Evolutionary conservation across 129 eudicot genomes (phyloP).

Genomic region (Flaveria bidentis): DNA sequence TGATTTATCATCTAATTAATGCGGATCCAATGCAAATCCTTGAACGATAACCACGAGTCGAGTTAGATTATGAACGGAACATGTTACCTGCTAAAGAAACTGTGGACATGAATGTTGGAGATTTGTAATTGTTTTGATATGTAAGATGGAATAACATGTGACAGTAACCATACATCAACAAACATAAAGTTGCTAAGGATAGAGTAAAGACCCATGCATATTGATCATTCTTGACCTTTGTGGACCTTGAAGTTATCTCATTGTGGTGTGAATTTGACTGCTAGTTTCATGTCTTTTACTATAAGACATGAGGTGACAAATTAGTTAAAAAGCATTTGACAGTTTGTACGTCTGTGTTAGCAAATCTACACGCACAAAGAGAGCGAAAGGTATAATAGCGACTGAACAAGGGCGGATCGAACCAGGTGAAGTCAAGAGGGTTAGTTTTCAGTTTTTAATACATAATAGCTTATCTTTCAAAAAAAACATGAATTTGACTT

Average conservation of each 20-base stretch:
- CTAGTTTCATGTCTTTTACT: constrained; percentile 39
- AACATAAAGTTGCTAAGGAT: constrained; percentile 26
- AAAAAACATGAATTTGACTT: no score
- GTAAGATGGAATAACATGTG: constrained; percentile 25
- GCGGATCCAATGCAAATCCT: constrained; percentile 21
- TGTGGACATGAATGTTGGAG: constrained; percentile 34
- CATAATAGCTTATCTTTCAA: no score
- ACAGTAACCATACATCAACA: constrained; percentile 26
- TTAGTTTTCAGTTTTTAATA: no score
- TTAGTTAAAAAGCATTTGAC: background rate
- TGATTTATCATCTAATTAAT: constrained; percentile 11
- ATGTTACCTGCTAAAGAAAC: constrained; percentile 33
- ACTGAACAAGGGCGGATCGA: background rate
- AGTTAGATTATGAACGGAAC: background rate
- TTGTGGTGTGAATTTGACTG: constrained; percentile 37
- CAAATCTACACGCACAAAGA: background rate
- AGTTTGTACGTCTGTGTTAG: constrained; percentile 6
- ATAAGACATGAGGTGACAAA: constrained; percentile 31
- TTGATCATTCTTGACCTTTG: constrained; percentile 22
- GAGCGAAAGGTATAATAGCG: background rate
- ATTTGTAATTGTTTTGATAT: constrained; percentile 36
- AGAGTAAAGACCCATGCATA: constrained; percentile 14
- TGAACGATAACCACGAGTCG: constrained; percentile 8
- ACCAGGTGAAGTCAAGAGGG: no score
- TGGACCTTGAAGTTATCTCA: constrained; percentile 14